phyloP scores from a whole-genome alignment of 75 land plant genomes.

The Cupressus sempervirens region DNA sequence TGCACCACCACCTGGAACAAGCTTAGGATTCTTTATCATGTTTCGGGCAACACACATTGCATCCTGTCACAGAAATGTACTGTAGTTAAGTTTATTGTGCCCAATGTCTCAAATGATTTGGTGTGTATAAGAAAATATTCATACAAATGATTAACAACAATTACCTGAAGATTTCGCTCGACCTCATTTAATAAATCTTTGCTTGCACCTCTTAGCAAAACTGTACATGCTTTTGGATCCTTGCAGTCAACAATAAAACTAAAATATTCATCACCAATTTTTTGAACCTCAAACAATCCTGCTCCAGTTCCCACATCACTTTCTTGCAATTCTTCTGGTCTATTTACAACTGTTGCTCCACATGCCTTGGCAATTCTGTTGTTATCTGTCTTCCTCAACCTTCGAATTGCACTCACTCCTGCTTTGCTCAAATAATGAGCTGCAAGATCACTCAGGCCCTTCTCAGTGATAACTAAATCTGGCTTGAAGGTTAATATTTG shows the following conservation, averaged over 20 bases:
- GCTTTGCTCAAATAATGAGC: constrained; percentile 85
- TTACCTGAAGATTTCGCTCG: constrained; percentile 92
- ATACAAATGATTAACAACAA: not conserved
- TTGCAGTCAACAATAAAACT: constrained; percentile 83
- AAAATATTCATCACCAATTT: constrained; percentile 95
- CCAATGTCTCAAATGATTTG: not conserved
- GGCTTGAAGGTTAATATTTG: constrained; percentile 90
- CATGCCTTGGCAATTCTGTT: constrained; percentile 93
- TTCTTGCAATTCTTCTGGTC: constrained; percentile 95
- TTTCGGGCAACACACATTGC: constrained; percentile 95
- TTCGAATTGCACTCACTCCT: constrained; percentile 85
- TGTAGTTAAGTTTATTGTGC: not conserved
- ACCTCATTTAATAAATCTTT: constrained; percentile 96
- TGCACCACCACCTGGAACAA: constrained; percentile 98
- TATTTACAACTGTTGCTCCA: constrained; percentile 92
- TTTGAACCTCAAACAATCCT: constrained; percentile 91
- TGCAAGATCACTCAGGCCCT: constrained; percentile 90
- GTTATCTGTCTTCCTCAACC: constrained; percentile 89
- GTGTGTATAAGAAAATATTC: not conserved
- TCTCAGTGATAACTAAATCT: constrained; percentile 90
- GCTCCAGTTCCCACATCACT: constrained; percentile 95
- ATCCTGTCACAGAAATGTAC: constrained; percentile 46
- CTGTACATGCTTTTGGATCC: constrained; percentile 96
- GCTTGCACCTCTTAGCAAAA: constrained; percentile 89
- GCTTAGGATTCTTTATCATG: constrained; percentile 90